phyloP scores from a whole-genome alignment of 1,284 basidiomycete genomes.

The Kwoniella shivajii region DNA sequence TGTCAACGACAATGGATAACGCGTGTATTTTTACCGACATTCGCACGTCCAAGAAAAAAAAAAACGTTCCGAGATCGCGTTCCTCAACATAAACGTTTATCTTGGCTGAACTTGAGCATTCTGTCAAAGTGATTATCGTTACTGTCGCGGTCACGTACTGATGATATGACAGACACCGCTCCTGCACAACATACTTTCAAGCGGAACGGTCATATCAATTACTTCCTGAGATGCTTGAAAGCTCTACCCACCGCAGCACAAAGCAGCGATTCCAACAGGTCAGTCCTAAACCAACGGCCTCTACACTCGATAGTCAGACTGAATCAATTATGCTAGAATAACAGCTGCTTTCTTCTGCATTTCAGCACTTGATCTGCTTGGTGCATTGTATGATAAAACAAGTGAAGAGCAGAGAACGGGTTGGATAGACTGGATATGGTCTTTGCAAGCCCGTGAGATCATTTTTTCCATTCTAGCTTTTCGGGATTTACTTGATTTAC shows the following conservation, averaged over 20 bases:
- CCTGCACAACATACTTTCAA: slow-evolving; percentile 46
- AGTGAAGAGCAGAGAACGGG: slow-evolving; percentile 60
- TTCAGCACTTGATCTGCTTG: slow-evolving; percentile 73
- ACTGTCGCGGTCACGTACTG: no score
- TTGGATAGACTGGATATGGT: slow-evolving; percentile 86
- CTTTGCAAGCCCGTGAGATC: slow-evolving; percentile 64
- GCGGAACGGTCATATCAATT: slow-evolving; percentile 50
- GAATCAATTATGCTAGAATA: slow-evolving; percentile 58
- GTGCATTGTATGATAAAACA: slow-evolving; percentile 59
- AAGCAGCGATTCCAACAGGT: slow-evolving; percentile 52
- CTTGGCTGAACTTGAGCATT: no score
- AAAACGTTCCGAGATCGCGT: no score
- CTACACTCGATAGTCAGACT: not conserved
- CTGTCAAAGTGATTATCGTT: no score
- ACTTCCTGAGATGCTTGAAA: slow-evolving; percentile 48
- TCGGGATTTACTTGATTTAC: not conserved
- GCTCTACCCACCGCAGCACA: slow-evolving; percentile 47
- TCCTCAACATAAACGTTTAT: no score
- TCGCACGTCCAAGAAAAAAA: no score
- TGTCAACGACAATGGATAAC: no score
- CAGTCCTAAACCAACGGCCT: not conserved
- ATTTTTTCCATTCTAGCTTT: not conserved
- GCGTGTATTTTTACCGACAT: no score
- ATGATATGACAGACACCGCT: slow-evolving; percentile 1
- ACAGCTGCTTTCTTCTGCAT: slow-evolving; percentile 84